Percentiles rank a stretch among this genome's conserved stretches.
Evolutionary conservation across 805 yeast species (phyloP).

Genomic region (Wickerhamomyces rabaulensis): DNA sequence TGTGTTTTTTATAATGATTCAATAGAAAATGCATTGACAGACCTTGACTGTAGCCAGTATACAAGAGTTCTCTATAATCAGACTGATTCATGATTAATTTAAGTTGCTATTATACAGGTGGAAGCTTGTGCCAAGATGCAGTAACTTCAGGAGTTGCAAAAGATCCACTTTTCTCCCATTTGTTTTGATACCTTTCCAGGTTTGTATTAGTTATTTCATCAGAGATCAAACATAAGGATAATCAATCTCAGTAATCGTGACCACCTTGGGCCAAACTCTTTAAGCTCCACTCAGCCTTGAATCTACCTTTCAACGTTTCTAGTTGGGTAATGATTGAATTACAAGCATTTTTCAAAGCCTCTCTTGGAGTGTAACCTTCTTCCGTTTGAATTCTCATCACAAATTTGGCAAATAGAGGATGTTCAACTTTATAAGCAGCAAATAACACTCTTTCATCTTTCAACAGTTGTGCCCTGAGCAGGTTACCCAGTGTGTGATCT

Average conservation of each 20-base stretch:
- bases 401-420: slow-evolving; percentile 94
- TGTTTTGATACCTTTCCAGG: neutral
- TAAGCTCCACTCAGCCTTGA: slow-evolving; percentile 89
- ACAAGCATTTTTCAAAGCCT: slow-evolving; percentile 88
- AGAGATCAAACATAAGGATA: neutral
- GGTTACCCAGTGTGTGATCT: slow-evolving; percentile 93
- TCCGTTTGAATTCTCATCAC: slow-evolving; percentile 93
- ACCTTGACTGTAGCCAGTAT: no score
- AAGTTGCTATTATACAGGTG: neutral
- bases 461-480: slow-evolving; percentile 79
- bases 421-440: slow-evolving; percentile 97
- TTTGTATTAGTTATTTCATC: neutral
- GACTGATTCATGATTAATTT: neutral
- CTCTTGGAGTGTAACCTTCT: slow-evolving; percentile 88
- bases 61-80: neutral
- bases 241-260: neutral
- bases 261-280: slow-evolving; percentile 57
- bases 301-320: slow-evolving; percentile 66
- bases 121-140: neutral
- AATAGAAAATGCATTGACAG: neutral
- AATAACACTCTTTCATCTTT: slow-evolving; percentile 86
- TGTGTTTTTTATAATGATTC: neutral
- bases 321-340: slow-evolving; percentile 75
- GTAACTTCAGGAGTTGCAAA: neutral
- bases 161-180: neutral